Base-by-base conservation (phyloP, 352 stramenopile genomes). In the Pseudoperonospora humuli region DNA sequence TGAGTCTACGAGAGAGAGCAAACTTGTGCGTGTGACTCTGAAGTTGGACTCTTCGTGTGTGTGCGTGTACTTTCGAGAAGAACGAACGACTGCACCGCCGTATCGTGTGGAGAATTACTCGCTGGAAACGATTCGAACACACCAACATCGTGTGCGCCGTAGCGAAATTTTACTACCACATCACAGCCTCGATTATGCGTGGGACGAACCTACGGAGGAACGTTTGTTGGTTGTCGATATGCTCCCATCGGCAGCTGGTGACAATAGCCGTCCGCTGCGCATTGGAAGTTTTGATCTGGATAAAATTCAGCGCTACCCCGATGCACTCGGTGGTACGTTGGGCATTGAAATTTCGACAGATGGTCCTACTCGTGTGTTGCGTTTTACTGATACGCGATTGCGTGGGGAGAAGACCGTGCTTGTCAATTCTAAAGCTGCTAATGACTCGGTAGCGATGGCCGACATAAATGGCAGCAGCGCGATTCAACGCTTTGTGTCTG, bases 101-200 rank as follows among this genome's bases (percentile, higher is more conserved):
- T 94, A 93, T 50, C 80, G 83, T 14, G 75, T 94, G 24, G 83
- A 94, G 24, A 94, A 94, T 29, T 94, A 89, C 57, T 94, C 83
- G 19, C 50, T 94, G 13, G 83, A 94, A 54, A 94, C 83, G 14
- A 66, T 94, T 37, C 80, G 83, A 34, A 77, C 88, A 17, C 80
- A 94, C 25, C 83, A 93, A 50, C 71, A 85, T 24, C 66, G 76
- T 18, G 83, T 94, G 2, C 75, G 77, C 21, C 74, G 70, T 27
- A 91, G 78, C 57, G 83, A 94, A 28, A 89, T 93, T 45, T 43
- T 94, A 23, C 55, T 94, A 14, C 83, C 83, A 15, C 81, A 94
- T 45, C 83, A 94, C 39, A 92, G 75, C 28, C 54, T 89, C 5
- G 79, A 93, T 31, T 94, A 94, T 53, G 78, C 83, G 3, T 94